Evolutionary conservation across 805 yeast genomes (phyloP), one percentile per base, ranked within the genome.

Genomic region (Kodamaea nitidulidarum): DNA sequence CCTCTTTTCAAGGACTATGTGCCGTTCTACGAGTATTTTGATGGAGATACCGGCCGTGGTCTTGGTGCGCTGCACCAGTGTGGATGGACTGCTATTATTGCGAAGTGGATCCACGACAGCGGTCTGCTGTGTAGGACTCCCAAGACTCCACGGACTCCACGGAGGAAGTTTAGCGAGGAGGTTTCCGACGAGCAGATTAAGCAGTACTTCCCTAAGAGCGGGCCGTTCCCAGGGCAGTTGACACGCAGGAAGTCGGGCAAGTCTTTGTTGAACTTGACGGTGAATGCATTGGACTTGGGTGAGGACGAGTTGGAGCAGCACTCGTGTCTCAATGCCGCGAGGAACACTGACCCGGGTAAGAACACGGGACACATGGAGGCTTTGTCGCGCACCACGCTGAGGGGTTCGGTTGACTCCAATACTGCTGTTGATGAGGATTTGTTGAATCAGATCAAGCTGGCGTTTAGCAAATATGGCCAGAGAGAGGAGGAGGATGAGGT

Each of bases 71-170:
- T 88, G 38, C 96, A 90, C 67, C 97, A 88, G 65, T 83, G 88
- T 70, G 97, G 97, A 9, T 88, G 97, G 97, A 88, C 96, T 1
- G 90, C 95, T 0, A 71, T 90, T 33, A 93, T 88, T 38, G 95
- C 95, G 31, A 84, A 91, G 63, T 78, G 88, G 77, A 86, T 90
- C 54, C 93, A 85, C 56, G 91, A 90, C 63, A 84, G 85, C 32
- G 96, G 96, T 43, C 73, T 79, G 33, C 74, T 87, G 0, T 78
- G 81, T 55, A 63, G 80, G 45, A 55, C 72, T 15, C 77, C 80
- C n/a, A 55, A 61, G 49, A 59, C 71, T 11, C 71, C 70, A 18
- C 52, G 59, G 44, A 56, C 69, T 24, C 67, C 58, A 30, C 16
- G 33, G 25, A 56, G 54, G 31, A 59, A 58, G 6, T 10, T 11